phyloP scores from a whole-genome alignment of 345 rosid species.

The Acer saccharum region DNA sequence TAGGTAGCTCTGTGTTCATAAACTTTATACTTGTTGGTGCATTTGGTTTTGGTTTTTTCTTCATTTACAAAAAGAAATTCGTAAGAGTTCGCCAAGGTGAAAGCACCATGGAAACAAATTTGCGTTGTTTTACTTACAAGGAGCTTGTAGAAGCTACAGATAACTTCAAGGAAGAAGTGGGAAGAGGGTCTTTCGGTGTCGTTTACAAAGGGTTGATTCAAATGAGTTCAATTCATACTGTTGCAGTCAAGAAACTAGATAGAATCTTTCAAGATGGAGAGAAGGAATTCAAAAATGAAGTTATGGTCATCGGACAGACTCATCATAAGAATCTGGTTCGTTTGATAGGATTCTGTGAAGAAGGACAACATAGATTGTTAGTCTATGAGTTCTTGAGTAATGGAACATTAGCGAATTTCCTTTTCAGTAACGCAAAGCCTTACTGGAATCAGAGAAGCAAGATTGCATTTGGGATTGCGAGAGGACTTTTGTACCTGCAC shows the following conservation, averaged over 20 bases:
- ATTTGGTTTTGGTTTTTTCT: constrained; percentile 13
- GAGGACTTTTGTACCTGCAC: constrained; percentile 48
- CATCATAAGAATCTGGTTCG: constrained; percentile 52
- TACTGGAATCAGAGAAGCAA: constrained; percentile 40
- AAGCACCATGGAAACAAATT: constrained; percentile 20
- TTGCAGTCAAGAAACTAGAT: constrained; percentile 44
- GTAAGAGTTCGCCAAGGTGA: neutral
- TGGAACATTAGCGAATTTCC: constrained; percentile 44
- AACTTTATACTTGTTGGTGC: constrained; percentile 20
- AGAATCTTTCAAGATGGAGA: constrained; percentile 35
- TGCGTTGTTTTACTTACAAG: constrained; percentile 21
- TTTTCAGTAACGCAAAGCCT: constrained; percentile 34
- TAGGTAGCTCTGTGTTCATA: constrained; percentile 30
- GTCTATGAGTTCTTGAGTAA: constrained; percentile 53
- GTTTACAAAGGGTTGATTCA: constrained; percentile 32
- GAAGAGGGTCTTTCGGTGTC: constrained; percentile 33
- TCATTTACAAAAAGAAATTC: constrained; percentile 16
- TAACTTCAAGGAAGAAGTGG: constrained; percentile 30
- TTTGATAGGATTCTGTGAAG: constrained; percentile 46
- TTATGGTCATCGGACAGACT: constrained; percentile 43
- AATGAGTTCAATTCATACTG: neutral
- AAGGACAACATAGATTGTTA: constrained; percentile 39
- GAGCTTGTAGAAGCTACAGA: constrained; percentile 32
- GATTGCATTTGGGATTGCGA: constrained; percentile 50
- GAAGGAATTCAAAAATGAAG: constrained; percentile 52